A percentile compares a stretch with the other conserved stretches of the same genome.
phyloP scores from a whole-genome alignment of 2,329 filamentous ascomycete genomes.

The Kalmusia sp. region DNA sequence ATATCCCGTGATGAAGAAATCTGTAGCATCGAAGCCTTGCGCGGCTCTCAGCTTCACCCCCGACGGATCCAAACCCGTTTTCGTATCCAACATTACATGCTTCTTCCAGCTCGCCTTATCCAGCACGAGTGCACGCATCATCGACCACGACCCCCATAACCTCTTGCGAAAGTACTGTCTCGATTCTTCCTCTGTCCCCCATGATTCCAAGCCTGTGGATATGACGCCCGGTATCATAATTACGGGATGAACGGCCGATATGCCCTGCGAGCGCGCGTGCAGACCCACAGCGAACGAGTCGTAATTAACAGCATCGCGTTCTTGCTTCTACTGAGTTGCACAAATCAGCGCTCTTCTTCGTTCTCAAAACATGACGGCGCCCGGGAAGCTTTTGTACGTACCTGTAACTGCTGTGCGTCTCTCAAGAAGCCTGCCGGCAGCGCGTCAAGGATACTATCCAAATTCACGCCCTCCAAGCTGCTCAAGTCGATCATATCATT shows the following conservation, averaged over 20 bases:
- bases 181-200: constrained; percentile 87
- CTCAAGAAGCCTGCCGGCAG: constrained; percentile 84
- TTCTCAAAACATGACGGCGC: background rate
- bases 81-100: constrained; percentile 95
- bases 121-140: constrained; percentile 94
- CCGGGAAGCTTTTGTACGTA: no score
- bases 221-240: constrained; percentile 99
- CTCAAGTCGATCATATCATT: constrained; percentile 91
- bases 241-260: constrained; percentile 83
- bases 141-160: constrained; percentile 97
- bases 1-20: constrained; percentile 89
- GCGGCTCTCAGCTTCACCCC: constrained; percentile 89
- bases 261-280: constrained; percentile 80
- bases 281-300: constrained; percentile 93
- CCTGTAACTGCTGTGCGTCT: constrained; percentile 85
- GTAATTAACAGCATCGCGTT: constrained; percentile 87
- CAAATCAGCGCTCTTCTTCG: constrained; percentile 28
- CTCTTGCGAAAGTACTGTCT: constrained; percentile 92
- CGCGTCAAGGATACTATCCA: constrained; percentile 86
- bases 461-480: constrained; percentile 71
- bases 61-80: constrained; percentile 88
- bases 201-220: constrained; percentile 94
- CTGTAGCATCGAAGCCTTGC: constrained; percentile 95
- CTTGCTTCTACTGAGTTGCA: constrained; percentile 68
- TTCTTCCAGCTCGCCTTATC: constrained; percentile 95